Evolutionary conservation across 345 rosid genomes (phyloP).

Genomic region (Eucalyptus erythrocorys): DNA sequence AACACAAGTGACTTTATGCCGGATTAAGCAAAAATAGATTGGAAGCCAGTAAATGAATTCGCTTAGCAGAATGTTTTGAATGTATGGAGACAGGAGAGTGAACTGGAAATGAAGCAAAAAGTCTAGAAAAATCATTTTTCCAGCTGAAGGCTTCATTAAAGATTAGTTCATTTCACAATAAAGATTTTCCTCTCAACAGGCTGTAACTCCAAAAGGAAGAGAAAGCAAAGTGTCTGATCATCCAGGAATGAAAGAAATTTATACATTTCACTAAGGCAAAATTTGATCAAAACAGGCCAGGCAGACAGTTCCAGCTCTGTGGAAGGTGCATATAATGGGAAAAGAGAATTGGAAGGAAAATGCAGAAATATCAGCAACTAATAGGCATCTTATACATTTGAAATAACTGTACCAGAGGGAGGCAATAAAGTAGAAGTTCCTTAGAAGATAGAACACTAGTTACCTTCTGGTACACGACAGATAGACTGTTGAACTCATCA

Average conservation of each 20-base stretch:
- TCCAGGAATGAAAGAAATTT: not conserved
- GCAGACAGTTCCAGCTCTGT: not conserved
- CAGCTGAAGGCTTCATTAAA: not conserved
- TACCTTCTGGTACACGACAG: conserved; percentile 93
- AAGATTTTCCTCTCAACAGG: not conserved
- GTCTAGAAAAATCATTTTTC: not conserved
- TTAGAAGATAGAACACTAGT: not conserved
- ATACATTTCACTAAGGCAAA: not conserved
- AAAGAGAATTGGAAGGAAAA: not conserved
- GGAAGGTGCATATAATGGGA: not conserved
- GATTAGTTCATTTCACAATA: not conserved
- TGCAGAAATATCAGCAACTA: not conserved
- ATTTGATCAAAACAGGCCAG: not conserved
- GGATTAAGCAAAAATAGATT: not conserved
- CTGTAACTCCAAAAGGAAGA: not conserved
- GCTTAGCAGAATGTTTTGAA: not conserved
- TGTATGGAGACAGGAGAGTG: not conserved
- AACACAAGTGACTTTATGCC: not conserved
- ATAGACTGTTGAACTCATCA: conserved; percentile 94
- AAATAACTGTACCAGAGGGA: not conserved
- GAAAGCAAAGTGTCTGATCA: not conserved
- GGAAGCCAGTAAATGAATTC: not conserved
- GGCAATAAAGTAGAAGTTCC: not conserved
- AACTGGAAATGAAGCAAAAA: not conserved
- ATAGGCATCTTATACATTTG: not conserved